phyloP scores from a whole-genome alignment of 1,284 basidiomycete genomes.

The Cystobasidium pallidum region DNA sequence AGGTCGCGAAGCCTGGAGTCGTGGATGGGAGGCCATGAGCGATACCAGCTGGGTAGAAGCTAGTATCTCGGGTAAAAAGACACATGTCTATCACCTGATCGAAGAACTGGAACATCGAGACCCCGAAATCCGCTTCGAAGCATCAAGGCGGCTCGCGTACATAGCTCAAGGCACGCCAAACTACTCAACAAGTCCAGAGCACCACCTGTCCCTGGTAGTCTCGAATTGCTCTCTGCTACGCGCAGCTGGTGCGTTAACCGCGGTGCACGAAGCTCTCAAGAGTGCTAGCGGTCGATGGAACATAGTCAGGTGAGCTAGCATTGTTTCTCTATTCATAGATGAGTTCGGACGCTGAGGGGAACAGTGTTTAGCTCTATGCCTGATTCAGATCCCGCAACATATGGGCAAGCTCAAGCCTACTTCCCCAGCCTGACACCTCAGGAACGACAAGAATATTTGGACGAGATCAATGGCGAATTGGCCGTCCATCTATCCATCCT shows the following conservation, averaged over 20 bases:
- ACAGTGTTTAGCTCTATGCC: conserved; percentile 16
- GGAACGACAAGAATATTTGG: conserved; percentile 76
- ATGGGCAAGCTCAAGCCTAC: conserved; percentile 17
- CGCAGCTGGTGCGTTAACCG: conserved; percentile 78
- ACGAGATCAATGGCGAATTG: conserved; percentile 86
- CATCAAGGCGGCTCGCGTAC: conserved; percentile 84
- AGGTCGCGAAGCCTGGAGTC: conserved; percentile 45
- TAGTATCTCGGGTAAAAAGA: conserved; percentile 38
- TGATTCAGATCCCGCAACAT: conserved; percentile 10
- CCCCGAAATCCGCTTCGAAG: conserved; percentile 78
- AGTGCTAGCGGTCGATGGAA: conserved; percentile 88
- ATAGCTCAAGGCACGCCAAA: conserved; percentile 90
- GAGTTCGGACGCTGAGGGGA: not conserved
- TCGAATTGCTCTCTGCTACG: conserved; percentile 89
- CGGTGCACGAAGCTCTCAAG: conserved; percentile 84
- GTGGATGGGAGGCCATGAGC: conserved; percentile 26
- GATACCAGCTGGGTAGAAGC: conserved; percentile 33
- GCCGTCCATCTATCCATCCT: conserved; percentile 89
- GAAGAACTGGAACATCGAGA: conserved; percentile 83
- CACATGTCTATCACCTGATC: conserved; percentile 74
- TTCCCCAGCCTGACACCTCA: conserved; percentile 37
- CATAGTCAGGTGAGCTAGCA: conserved; percentile 66
- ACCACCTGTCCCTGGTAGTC: conserved; percentile 94
- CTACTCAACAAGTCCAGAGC: conserved; percentile 85
- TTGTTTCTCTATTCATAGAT: not conserved